Evolutionary conservation across 805 yeast genomes (phyloP).

Genomic region (Lipomyces spencermartinsiae): DNA sequence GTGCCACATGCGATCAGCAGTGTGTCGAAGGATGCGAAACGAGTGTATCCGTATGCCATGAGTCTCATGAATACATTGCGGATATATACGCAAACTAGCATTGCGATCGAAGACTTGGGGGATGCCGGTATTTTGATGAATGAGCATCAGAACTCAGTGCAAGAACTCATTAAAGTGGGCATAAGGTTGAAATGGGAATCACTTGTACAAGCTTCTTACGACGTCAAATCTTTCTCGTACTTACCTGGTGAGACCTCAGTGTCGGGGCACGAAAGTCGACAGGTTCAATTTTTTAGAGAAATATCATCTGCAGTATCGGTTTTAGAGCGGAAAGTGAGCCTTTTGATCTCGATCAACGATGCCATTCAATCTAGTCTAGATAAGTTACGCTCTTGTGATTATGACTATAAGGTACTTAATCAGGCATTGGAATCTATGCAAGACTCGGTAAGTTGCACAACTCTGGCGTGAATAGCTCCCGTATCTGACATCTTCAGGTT

Average conservation of each 20-base stretch:
- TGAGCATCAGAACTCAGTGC: slow-evolving; percentile 47
- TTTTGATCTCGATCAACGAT: slow-evolving; percentile 44
- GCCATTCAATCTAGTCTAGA: slow-evolving; percentile 41
- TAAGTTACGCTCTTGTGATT: slow-evolving; percentile 44
- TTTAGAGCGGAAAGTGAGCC: slow-evolving; percentile 46
- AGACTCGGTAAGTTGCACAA: slow-evolving; percentile 28
- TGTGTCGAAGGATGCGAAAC: slow-evolving; percentile 57
- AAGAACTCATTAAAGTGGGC: slow-evolving; percentile 48
- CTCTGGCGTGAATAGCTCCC: neutral
- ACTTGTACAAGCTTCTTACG: slow-evolving; percentile 55
- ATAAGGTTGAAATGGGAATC: slow-evolving; percentile 59
- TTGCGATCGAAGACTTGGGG: slow-evolving; percentile 48
- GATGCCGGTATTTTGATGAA: slow-evolving; percentile 54
- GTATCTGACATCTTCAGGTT: slow-evolving; percentile 6
- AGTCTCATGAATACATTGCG: slow-evolving; percentile 59
- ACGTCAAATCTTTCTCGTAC: slow-evolving; percentile 46
- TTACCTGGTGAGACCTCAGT: neutral
- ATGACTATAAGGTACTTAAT: slow-evolving; percentile 37
- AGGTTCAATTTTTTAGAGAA: slow-evolving; percentile 40
- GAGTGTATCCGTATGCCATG: slow-evolving; percentile 63
- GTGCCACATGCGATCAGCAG: slow-evolving; percentile 61
- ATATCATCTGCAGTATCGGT: slow-evolving; percentile 47
- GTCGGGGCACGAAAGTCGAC: slow-evolving; percentile 25
- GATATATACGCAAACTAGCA: slow-evolving; percentile 48
- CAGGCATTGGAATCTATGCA: slow-evolving; percentile 47